Evolutionary conservation across 805 yeast species (phyloP).

Genomic region (Kodamaea laetipori): DNA sequence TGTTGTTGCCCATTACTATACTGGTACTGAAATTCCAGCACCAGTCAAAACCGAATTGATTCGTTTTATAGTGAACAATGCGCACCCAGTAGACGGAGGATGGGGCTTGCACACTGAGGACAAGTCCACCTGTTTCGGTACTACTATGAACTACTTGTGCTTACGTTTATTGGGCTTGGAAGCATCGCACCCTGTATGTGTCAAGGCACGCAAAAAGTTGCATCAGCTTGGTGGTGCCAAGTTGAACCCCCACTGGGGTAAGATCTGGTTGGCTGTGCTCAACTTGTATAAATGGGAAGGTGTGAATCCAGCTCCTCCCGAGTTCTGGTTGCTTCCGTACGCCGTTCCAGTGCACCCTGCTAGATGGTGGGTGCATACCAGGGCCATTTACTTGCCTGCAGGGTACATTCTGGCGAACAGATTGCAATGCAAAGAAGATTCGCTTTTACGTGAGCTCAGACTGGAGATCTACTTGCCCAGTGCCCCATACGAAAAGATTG

Average conservation of each 20-base stretch:
- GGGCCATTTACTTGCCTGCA: constrained; percentile 86
- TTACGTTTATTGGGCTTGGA: constrained; percentile 78
- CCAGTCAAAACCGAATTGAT: constrained; percentile 68
- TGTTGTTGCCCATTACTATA: constrained; percentile 70
- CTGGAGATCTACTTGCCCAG: constrained; percentile 65
- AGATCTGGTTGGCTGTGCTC: constrained; percentile 80
- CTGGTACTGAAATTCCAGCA: constrained; percentile 67
- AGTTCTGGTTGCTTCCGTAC: constrained; percentile 86
- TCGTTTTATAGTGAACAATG: constrained; percentile 83
- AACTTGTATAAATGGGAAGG: constrained; percentile 93
- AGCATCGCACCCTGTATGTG: constrained; percentile 73
- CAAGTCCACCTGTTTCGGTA: constrained; percentile 94
- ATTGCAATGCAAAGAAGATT: constrained; percentile 59
- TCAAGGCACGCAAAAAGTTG: constrained; percentile 71
- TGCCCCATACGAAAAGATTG: constrained; percentile 62
- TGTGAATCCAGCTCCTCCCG: constrained; percentile 98
- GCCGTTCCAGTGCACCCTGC: constrained; percentile 86
- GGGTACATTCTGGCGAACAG: constrained; percentile 72
- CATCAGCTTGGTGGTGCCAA: constrained; percentile 83
- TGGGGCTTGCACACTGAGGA: constrained; percentile 97
- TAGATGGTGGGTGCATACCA: constrained; percentile 98
- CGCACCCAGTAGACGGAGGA: constrained; percentile 99
- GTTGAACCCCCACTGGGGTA: constrained; percentile 96
- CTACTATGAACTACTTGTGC: constrained; percentile 81
- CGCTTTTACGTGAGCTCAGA: constrained; percentile 67